Evolutionary conservation across 2,329 filamentous ascomycete species (phyloP).

Genomic region (Sarocladiaceae sp.): DNA sequence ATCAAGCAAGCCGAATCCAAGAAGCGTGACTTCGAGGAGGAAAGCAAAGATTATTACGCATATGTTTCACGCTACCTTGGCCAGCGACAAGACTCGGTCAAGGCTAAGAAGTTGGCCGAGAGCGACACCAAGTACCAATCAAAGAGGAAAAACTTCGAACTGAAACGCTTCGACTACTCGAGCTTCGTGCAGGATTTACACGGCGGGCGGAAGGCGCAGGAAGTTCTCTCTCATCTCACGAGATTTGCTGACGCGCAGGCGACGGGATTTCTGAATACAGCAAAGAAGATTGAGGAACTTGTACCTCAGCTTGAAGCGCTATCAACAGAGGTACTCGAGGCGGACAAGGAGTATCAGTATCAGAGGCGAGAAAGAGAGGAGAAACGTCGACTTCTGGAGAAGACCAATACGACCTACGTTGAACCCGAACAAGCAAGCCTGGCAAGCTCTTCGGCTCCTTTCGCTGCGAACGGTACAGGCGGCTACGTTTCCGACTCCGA

Average conservation of each 20-base stretch:
- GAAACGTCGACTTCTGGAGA: slow-evolving; percentile 83
- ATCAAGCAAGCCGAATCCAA: slow-evolving; percentile 97
- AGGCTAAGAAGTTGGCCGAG: slow-evolving; percentile 92
- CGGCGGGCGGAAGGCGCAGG: slow-evolving; percentile 95
- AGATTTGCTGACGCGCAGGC: slow-evolving; percentile 91
- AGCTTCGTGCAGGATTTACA: slow-evolving; percentile 99
- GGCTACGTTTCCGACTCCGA: slow-evolving; percentile 58
- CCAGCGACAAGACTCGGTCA: slow-evolving; percentile 88
- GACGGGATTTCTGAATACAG: slow-evolving; percentile 70
- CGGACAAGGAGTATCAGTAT: slow-evolving; percentile 95
- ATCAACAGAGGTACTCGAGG: slow-evolving; percentile 80
- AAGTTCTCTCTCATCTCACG: slow-evolving; percentile 89
- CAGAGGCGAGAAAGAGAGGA: slow-evolving; percentile 93
- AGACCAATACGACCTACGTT: slow-evolving; percentile 67
- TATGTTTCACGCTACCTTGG: slow-evolving; percentile 96
- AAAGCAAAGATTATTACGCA: slow-evolving; percentile 96
- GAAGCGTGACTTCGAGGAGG: slow-evolving; percentile 96
- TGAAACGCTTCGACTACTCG: slow-evolving; percentile 97
- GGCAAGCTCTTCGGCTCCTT: slow-evolving; percentile 25
- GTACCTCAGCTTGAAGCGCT: slow-evolving; percentile 86
- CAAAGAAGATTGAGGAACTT: slow-evolving; percentile 81
- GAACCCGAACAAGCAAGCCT: slow-evolving; percentile 58
- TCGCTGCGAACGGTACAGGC: slow-evolving; percentile 35
- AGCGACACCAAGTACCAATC: slow-evolving; percentile 95
- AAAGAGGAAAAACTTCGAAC: slow-evolving; percentile 89